Evolutionary conservation across 2,329 filamentous ascomycete species (phyloP).

Genomic region (Xylaria sp.): DNA sequence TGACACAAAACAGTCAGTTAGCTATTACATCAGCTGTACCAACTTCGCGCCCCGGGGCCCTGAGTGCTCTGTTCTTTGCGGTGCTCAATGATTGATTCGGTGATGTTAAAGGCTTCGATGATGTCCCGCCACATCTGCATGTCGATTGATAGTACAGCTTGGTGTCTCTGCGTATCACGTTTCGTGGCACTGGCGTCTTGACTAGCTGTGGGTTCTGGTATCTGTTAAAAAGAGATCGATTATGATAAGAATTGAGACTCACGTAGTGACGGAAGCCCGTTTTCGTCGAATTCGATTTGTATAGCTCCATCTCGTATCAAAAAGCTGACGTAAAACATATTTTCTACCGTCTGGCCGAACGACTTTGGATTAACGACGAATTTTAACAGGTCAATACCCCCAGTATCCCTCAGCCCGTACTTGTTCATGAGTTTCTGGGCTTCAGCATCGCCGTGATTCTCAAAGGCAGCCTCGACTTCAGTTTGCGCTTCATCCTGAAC

Average conservation of each 20-base stretch:
- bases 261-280: conserved; percentile 83
- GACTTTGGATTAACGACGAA: conserved; percentile 91
- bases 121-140: conserved; percentile 84
- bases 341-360: conserved; percentile 95
- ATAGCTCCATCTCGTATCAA: conserved; percentile 87
- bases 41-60: conserved; percentile 67
- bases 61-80: conserved; percentile 67
- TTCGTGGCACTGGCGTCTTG: conserved; percentile 56
- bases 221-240: conserved; percentile 33
- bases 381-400: conserved; percentile 80
- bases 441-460: conserved; percentile 59
- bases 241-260: conserved; percentile 54
- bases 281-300: conserved; percentile 76
- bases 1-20: background rate
- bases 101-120: conserved; percentile 79
- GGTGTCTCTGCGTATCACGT: conserved; percentile 74
- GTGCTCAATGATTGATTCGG: conserved; percentile 85
- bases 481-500: conserved; percentile 60
- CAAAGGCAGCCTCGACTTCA: conserved; percentile 54
- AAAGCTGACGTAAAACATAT: conserved; percentile 96
- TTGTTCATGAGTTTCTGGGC: conserved; percentile 67
- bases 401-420: conserved; percentile 72
- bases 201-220: conserved; percentile 50
- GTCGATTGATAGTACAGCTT: conserved; percentile 89
- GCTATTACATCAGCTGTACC: conserved; percentile 66